Conservation (phyloP, 345 rosid genomes). For the Ceriops decandra region DNA sequence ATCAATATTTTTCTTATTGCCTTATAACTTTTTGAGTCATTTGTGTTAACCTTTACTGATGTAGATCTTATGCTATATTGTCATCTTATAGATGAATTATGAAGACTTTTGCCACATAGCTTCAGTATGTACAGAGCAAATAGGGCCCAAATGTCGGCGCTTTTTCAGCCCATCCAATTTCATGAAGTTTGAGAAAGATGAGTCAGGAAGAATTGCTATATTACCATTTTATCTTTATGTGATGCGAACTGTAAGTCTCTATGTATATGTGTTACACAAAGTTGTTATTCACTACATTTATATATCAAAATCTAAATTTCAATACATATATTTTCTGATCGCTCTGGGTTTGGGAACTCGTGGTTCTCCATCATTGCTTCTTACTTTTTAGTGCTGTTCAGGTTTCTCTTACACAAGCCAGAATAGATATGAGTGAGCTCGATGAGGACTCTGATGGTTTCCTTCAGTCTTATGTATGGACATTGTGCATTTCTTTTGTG, state of each 20-base stretch:
- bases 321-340: not conserved
- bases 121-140: constrained; percentile 93
- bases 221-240: constrained; percentile 95
- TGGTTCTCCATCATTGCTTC: not conserved
- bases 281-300: not conserved
- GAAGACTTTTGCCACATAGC: constrained; percentile 99
- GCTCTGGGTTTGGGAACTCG: not conserved
- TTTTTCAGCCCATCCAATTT: constrained; percentile 98
- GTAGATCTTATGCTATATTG: constrained; percentile 15
- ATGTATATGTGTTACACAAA: not conserved
- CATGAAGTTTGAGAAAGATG: constrained; percentile 99
- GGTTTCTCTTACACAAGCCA: constrained; percentile 99
- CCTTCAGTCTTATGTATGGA: constrained; percentile 73
- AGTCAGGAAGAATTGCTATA: constrained; percentile 96
- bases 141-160: constrained; percentile 94
- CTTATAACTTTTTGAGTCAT: not conserved
- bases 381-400: constrained; percentile 33
- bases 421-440: constrained; percentile 99
- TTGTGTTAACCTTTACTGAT: constrained; percentile 5
- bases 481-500: constrained; percentile 1
- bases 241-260: constrained; percentile 87
- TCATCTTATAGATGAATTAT: constrained; percentile 77
- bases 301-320: not conserved
- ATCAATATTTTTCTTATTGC: not conserved
- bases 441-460: constrained; percentile 99